Evolutionary conservation across 106 monocot species (phyloP).

Genomic region (Dendrobium catenatum): DNA sequence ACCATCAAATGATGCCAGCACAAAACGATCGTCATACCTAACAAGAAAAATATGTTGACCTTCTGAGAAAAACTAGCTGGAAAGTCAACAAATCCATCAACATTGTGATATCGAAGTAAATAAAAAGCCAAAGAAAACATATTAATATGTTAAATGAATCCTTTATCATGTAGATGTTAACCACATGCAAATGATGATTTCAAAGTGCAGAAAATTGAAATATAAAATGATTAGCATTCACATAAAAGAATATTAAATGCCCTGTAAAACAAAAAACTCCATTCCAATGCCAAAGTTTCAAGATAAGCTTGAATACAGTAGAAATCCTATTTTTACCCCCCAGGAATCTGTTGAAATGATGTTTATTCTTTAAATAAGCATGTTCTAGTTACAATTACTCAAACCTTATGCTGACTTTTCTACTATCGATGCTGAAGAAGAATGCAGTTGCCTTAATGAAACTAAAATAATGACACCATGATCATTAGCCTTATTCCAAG

Average conservation of each 20-base stretch:
- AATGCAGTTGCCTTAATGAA: neutral
- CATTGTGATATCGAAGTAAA: neutral
- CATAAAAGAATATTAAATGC: neutral
- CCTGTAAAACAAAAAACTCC: neutral
- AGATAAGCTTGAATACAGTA: neutral
- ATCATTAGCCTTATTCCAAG: neutral
- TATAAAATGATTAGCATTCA: neutral
- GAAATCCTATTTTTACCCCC: neutral
- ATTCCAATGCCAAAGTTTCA: neutral
- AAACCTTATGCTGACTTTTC: neutral
- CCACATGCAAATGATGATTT: neutral
- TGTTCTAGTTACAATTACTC: neutral
- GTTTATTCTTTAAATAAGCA: neutral
- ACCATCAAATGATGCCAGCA: constrained; percentile 77
- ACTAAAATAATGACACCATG: neutral
- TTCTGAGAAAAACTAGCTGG: neutral
- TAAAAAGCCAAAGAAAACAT: neutral
- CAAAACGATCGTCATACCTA: constrained; percentile 79
- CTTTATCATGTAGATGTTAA: neutral
- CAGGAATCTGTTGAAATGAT: neutral
- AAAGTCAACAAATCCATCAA: neutral
- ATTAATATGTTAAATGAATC: neutral
- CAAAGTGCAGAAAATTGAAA: constrained; percentile 1
- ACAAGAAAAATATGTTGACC: neutral
- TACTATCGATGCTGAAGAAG: neutral